Conservation (phyloP, 208 protist species). For the Acanthamoeba royreba region DNA sequence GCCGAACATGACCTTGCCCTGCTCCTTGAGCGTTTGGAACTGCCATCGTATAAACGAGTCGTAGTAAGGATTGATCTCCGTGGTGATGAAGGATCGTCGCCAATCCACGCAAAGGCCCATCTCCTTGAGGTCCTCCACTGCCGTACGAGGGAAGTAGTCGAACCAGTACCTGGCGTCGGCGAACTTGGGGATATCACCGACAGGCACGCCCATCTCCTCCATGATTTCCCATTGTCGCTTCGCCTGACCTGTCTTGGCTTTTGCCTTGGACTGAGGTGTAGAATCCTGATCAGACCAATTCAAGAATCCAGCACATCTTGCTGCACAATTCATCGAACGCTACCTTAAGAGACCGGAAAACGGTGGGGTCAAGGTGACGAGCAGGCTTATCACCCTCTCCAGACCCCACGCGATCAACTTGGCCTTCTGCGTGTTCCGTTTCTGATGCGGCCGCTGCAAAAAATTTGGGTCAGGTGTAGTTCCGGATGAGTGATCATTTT, state of each 20-base stretch:
- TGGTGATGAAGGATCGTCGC: conserved; percentile 99
- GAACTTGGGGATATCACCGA: conserved; percentile 97
- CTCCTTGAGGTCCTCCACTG: conserved; percentile 89
- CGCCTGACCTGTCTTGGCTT: conserved; percentile 84
- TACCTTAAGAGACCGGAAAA: conserved; percentile 3
- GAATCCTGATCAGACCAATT: too few species aligned
- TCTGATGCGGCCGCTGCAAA: too few species aligned
- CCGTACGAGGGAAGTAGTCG: conserved; percentile 97
- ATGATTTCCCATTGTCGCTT: conserved; percentile 98
- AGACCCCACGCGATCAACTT: too few species aligned
- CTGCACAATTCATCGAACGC: too few species aligned
- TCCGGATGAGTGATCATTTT: too few species aligned
- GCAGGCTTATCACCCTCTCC: too few species aligned
- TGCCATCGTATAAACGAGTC: conserved; percentile 99
- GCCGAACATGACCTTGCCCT: conserved; percentile 94
- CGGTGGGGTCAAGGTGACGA: too few species aligned
- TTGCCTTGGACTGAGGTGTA: conserved; percentile 80
- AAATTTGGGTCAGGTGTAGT: too few species aligned
- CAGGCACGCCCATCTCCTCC: conserved; percentile 91
- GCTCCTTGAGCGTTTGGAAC: conserved; percentile 88
- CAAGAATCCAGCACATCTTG: too few species aligned
- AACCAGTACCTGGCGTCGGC: conserved; percentile 98
- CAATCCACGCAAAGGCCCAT: conserved; percentile 97
- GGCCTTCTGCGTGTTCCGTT: too few species aligned
- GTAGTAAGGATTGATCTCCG: conserved; percentile 98